phyloP scores from a whole-genome alignment of 768 basidiomycete species.

The Boletus insuetus region DNA sequence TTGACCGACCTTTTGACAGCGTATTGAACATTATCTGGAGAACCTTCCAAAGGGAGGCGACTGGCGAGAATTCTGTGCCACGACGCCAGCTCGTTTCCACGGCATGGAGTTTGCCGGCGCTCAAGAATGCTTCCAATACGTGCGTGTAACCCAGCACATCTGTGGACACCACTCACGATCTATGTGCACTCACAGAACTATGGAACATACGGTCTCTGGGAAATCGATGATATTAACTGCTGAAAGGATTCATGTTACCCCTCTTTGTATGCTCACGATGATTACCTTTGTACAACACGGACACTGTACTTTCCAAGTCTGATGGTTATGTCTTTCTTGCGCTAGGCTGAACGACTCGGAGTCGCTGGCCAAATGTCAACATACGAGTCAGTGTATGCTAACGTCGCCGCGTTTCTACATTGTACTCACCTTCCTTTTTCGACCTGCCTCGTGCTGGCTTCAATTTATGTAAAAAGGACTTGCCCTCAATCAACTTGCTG shows the following conservation, averaged over 20 bases:
- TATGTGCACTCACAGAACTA: background rate
- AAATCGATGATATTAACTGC: slow-evolving; percentile 19
- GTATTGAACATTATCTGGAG: slow-evolving; percentile 29
- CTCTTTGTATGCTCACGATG: background rate
- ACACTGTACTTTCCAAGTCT: background rate
- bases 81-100: slow-evolving; percentile 29
- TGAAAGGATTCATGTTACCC: background rate
- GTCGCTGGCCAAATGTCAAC: no score
- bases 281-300: no score
- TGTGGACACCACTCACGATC: background rate
- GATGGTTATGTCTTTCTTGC: no score
- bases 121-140: slow-evolving; percentile 20
- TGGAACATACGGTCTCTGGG: slow-evolving; percentile 25
- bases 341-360: no score
- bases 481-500: slow-evolving; percentile 2
- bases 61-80: slow-evolving; percentile 34
- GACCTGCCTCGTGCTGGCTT: background rate
- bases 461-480: no score
- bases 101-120: slow-evolving; percentile 25
- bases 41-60: slow-evolving; percentile 26
- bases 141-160: background rate
- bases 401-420: no score
- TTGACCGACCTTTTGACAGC: slow-evolving; percentile 17
- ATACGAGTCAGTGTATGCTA: no score
- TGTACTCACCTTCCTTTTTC: no score